Base-by-base conservation (phyloP, 345 rosid species). In the Gossypium herbaceum region DNA sequence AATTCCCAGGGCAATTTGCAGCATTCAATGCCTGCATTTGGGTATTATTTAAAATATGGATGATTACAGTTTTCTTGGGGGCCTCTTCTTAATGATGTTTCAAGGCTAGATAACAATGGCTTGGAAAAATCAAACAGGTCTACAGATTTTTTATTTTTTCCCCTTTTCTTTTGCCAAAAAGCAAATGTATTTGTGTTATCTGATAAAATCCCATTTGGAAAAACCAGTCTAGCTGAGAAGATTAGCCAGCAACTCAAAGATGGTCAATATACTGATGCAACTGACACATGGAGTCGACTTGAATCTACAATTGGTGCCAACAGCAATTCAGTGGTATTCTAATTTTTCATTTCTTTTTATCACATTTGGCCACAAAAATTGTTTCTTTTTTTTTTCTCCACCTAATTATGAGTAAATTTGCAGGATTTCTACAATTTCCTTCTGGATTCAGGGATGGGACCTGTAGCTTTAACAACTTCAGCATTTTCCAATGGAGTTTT, bases 391-490 rank as follows among this genome's bases (percentile, higher is more conserved):
- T 7, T 20, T 24, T 62, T 5, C 41, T 34, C 41, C 41, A 7
- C 41, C 41, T 34, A 34, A 34, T 5, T 5, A 5, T 20, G 64
- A 17, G 16, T 51, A 29, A 44, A 50, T 25, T 45, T 76, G 77
- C 85, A 92, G 97, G 97, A 94, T 64, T 90, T 94, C 69, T 91
- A 94, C 74, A 94, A 94, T 68, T 92, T 92, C 70, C 79, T 94
- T 4, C 73, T 82, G 82, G 97, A 89, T 83, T 34, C 84, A 9
- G 91, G 68, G 2, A 79, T 73, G 89, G 88, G 81, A 41, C 86
- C 90, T 0, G 73, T 82, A 27, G 78, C 96, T 8, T 68, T 66
- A 47, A 76, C 89, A 13, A 69, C 81, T 13, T 76, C 80, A 20
- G 83, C 79, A 67, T 17, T 75, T 27, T 57, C 74, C 0, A 72